Evolutionary conservation across 2,329 filamentous ascomycete genomes (phyloP).

Genomic region (Metarhizium rileyi): DNA sequence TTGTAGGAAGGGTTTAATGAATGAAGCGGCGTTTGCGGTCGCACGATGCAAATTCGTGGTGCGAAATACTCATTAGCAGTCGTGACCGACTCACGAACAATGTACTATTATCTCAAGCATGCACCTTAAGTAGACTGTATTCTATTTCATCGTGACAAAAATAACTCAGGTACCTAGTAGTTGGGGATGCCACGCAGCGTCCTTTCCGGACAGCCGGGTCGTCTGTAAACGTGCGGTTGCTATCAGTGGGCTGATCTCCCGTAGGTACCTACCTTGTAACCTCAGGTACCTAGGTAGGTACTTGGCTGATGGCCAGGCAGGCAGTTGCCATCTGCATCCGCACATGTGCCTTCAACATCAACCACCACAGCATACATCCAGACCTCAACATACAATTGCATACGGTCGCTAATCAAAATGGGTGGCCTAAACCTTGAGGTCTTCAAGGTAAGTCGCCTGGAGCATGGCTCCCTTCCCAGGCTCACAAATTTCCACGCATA

Average conservation of each 20-base stretch:
- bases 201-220: no score
- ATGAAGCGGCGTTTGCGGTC: background rate
- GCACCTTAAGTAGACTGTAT: no score
- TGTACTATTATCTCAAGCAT: no score
- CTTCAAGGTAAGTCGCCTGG: slow-evolving; percentile 62
- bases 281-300: no score
- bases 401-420: slow-evolving; percentile 37
- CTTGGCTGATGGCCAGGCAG: background rate
- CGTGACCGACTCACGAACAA: background rate
- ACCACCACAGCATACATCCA: background rate
- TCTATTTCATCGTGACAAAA: no score
- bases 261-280: background rate
- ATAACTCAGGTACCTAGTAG: no score
- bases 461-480: background rate
- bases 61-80: background rate
- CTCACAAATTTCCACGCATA: background rate
- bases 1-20: background rate
- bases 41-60: background rate
- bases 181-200: no score
- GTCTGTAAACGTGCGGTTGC: no score
- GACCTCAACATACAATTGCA: background rate
- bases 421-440: slow-evolving; percentile 86
- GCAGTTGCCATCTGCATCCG: background rate
- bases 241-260: background rate
- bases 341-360: background rate